These are phyloP conservation scores for Papiliotrema nemorosa DNA, from an alignment of 1,284 basidiomycete species.

Conservation along the genomic window DNA sequence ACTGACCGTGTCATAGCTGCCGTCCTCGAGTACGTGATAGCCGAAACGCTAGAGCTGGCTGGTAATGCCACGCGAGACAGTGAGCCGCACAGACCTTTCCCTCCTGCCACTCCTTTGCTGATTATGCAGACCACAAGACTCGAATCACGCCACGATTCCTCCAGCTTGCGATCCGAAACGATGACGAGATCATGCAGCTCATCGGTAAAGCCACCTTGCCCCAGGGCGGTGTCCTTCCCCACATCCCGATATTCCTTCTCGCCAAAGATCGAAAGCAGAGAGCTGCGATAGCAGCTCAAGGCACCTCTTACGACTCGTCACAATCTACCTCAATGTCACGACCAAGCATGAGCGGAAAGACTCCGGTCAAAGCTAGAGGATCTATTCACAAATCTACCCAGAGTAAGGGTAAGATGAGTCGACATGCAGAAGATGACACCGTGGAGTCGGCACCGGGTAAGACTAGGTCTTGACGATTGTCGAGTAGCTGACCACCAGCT, in stretches of 20 bases:
- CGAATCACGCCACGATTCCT: conserved; percentile 79
- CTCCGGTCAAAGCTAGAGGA: not conserved
- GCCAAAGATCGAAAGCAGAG: conserved; percentile 17
- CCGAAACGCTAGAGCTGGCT: conserved; percentile 78
- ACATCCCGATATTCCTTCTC: conserved; percentile 57
- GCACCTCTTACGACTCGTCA: not conserved
- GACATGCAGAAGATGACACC: too few relatives aligned
- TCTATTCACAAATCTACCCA: too few relatives aligned
- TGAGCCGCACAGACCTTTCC: conserved; percentile 46
- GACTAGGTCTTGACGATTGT: too few relatives aligned
- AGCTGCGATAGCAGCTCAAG: too few relatives aligned
- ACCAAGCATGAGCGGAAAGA: not conserved
- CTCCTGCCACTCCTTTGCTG: not conserved
- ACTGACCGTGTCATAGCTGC: conserved; percentile 6
- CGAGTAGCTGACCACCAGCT: too few relatives aligned
- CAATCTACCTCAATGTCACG: not conserved
- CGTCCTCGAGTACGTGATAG: conserved; percentile 57
- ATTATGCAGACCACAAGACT: conserved; percentile 51
- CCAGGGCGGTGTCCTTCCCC: conserved; percentile 76
- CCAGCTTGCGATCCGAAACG: conserved; percentile 75
- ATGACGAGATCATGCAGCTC: conserved; percentile 60
- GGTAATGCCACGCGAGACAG: conserved; percentile 62
- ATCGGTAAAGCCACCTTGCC: conserved; percentile 74
- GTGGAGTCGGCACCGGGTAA: too few relatives aligned
- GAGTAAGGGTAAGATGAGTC: too few relatives aligned